Evolutionary conservation across 352 stramenopile genomes (phyloP), one percentile per base, ranked within the genome.

Genomic region (Globisporangium canariense): DNA sequence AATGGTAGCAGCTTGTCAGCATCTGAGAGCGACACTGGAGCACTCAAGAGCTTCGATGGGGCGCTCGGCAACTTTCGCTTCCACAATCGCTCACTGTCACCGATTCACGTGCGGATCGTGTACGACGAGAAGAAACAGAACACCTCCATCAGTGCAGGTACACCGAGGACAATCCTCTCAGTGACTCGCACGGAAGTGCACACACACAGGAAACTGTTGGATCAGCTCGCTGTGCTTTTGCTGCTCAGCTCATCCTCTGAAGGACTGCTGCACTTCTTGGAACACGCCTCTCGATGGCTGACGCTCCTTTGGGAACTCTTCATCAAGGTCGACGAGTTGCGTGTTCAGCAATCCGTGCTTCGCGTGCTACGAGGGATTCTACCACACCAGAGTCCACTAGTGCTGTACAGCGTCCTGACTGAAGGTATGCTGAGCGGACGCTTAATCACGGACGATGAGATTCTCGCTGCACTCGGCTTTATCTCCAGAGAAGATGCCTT

Each of bases 91-190:
- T 86, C 91, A 14, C 58, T 98, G 18, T 97, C 89, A 13, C 88
- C 92, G 4, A 98, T 98, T 60, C 93, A 98, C 64, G 89, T 97
- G 13, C 86, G 87, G 1, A 93, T 98, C 41, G 81, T 97, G 18
- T 98, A 74, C 46, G 93, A 98, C 57, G 79, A 91, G 52, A 88
- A 86, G 50, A 89, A 77, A 8, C 40, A 58, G 38, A 63, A 40
- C 16, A 18, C 22, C 2, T 36, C n/a, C 6, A 51, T 1, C 7
- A 47, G 32, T 50, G 34, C 50, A 20, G 38, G 32, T 4, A 40
- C 59, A 4, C 45, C 59, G 2, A 30, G 58, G 9, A 58, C 32
- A 7, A 30, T 47, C 4, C 8, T 25, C n/a, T 38, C 36, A n/a
- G 25, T 25, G 14, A 28, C 1, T 41, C 28, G 28, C 16, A 30